Percentiles rank a stretch among this genome's conserved stretches.
Conservation (phyloP, 2,329 filamentous ascomycete genomes). For the Colletotrichum chrysophilum region DNA sequence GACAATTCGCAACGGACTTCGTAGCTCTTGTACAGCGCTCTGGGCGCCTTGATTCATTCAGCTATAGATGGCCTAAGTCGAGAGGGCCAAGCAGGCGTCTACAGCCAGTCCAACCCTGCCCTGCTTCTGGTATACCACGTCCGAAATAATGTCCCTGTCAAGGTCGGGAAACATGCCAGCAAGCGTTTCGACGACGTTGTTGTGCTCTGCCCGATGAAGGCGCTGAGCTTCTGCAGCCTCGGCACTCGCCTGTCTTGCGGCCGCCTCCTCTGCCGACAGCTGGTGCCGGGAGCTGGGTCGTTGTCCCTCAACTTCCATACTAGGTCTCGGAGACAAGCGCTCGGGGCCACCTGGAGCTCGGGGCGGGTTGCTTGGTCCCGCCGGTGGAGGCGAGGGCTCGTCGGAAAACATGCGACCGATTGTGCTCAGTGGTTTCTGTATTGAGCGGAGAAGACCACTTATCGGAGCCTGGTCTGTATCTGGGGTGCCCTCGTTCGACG, state of each 20-base stretch:
- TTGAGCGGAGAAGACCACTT: conserved; percentile 83
- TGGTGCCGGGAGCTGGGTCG: conserved; percentile 30
- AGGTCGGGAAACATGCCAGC: conserved; percentile 97
- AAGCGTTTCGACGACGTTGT: conserved; percentile 90
- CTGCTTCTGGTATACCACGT: conserved; percentile 95
- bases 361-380: conserved; percentile 34
- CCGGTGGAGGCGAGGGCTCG: conserved; percentile 44
- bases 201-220: conserved; percentile 83
- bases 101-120: conserved; percentile 89
- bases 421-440: conserved; percentile 87
- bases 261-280: conserved; percentile 82
- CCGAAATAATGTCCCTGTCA: conserved; percentile 92
- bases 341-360: conserved; percentile 42
- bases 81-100: conserved; percentile 80
- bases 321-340: conserved; percentile 34
- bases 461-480: conserved; percentile 78
- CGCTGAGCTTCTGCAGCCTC: conserved; percentile 87
- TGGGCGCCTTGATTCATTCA: background rate
- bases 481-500: conserved; percentile 51
- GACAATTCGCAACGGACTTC: rapidly evolving
- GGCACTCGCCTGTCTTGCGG: conserved; percentile 87
- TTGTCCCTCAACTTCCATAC: conserved; percentile 28
- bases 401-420: conserved; percentile 95
- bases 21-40: background rate
- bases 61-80: conserved; percentile 34